Evolutionary conservation across 2,329 filamentous ascomycete species (phyloP).

Genomic region (Pochonia chlamydosporia): DNA sequence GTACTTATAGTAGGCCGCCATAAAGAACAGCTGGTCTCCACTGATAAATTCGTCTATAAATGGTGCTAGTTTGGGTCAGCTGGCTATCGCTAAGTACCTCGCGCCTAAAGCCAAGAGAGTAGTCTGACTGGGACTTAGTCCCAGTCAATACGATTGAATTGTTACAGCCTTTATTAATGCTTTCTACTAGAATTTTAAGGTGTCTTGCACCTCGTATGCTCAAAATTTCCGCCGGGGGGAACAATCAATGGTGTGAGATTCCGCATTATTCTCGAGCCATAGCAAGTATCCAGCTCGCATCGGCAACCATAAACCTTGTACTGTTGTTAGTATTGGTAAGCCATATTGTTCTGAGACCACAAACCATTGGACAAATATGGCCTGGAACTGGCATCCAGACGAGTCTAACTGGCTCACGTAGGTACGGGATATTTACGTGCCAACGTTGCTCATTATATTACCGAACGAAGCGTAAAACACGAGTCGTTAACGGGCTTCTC

Average conservation of each 20-base stretch:
- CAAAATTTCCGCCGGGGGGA: constrained; percentile 31
- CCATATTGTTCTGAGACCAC: constrained; percentile 16
- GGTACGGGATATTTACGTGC: constrained; percentile 57
- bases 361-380: constrained; percentile 68
- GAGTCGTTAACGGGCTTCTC: background rate
- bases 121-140: constrained; percentile 36
- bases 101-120: constrained; percentile 33
- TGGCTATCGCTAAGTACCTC: constrained; percentile 37
- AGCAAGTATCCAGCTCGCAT: constrained; percentile 65
- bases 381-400: constrained; percentile 58
- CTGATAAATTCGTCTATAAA: constrained; percentile 27
- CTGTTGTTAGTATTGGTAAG: constrained; percentile 5
- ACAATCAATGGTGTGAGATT: constrained; percentile 31
- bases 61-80: constrained; percentile 31
- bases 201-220: constrained; percentile 19
- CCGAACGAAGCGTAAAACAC: background rate
- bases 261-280: constrained; percentile 54
- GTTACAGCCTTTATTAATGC: constrained; percentile 36
- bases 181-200: constrained; percentile 30
- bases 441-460: constrained; percentile 28
- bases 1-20: constrained; percentile 39
- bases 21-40: constrained; percentile 33
- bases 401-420: constrained; percentile 40
- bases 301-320: constrained; percentile 64
- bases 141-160: constrained; percentile 29